Evolutionary conservation across 306 rosid species (phyloP), one percentile per base, ranked within the genome.

Genomic region (Castanea mollissima): DNA sequence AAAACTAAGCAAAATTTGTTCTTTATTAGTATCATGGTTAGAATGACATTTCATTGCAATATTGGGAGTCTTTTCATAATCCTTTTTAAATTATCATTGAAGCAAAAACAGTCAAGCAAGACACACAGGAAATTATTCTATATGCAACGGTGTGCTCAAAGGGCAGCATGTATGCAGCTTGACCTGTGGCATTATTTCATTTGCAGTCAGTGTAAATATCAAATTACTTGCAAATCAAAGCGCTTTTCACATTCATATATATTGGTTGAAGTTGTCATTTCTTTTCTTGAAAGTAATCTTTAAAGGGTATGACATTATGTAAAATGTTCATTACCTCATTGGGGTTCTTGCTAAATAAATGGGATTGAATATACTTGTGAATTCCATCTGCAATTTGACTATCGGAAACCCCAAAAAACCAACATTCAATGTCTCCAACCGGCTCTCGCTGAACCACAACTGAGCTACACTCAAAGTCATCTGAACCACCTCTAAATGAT

Each of bases 361-460:
- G 86, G 5, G 95, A 55, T 27, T 90, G 97, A 88, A 94, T 78
- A 80, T 79, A 90, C 79, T 91, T 90, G 83, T 87, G 77, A 31
- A 94, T 83, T 46, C 54, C 51, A 46, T 92, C 95, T 59, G 97
- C 99, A 57, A 92, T 76, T 23, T 76, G 44, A 60, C 86, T 74
- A 75, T 91, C 89, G 57, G 73, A 94, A 75, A 94, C 94, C 79
- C 95, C 99, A 34, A 89, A 92, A 78, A 90, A 83, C 95, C 97
- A 94, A 23, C 92, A 57, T 73, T 92, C 94, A 16, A 83, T 79
- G 70, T 88, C 87, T 54, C 82, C 90, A 52, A 82, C 84, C 76
- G 86, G 91, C 81, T 94, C 95, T 77, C 97, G 90, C 56, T 90
- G 95, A 3, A 78, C 97, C 88, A 86, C 97, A 27, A 94, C 84